A percentile compares a stretch with the other conserved stretches of the same genome.
Conservation (phyloP, 352 stramenopile species). For the Blastocystis sp. region DNA sequence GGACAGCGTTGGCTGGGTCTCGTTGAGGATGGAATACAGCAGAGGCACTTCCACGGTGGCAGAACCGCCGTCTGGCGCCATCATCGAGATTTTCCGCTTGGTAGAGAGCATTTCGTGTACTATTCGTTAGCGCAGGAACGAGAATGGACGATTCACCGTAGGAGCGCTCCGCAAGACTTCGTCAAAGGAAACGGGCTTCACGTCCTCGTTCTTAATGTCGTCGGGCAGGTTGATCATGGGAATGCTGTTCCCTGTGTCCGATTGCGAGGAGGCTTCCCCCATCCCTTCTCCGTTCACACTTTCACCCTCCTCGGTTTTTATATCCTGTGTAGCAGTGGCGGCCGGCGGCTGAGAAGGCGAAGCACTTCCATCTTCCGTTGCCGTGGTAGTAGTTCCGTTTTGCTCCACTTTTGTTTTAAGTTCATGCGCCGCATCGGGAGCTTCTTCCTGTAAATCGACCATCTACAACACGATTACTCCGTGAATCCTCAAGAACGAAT, state of each 20-base stretch:
- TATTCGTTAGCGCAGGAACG: background rate
- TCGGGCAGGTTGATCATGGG: background rate
- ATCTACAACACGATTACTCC: no score
- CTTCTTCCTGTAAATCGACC: no score
- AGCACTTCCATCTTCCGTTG: no score
- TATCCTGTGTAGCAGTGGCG: background rate
- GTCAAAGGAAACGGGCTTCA: background rate
- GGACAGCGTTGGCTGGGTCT: background rate
- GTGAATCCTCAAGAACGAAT: no score
- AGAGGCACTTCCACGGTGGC: background rate
- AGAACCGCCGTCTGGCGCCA: background rate
- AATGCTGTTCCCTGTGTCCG: background rate
- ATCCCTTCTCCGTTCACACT: background rate
- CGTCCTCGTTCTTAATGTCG: slow-evolving; percentile 13
- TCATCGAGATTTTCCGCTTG: background rate
- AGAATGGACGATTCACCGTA: background rate
- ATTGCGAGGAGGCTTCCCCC: background rate
- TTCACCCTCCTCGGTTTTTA: background rate
- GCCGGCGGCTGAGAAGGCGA: no score
- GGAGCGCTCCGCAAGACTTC: background rate
- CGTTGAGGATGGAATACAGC: background rate
- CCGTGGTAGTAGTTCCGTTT: no score
- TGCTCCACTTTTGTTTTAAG: no score
- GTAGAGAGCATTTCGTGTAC: background rate
- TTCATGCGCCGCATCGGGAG: no score